Evolutionary conservation across 257 asterid genomes (phyloP), one percentile per base, ranked within the genome.

Genomic region (Rehmannia glutinosa): DNA sequence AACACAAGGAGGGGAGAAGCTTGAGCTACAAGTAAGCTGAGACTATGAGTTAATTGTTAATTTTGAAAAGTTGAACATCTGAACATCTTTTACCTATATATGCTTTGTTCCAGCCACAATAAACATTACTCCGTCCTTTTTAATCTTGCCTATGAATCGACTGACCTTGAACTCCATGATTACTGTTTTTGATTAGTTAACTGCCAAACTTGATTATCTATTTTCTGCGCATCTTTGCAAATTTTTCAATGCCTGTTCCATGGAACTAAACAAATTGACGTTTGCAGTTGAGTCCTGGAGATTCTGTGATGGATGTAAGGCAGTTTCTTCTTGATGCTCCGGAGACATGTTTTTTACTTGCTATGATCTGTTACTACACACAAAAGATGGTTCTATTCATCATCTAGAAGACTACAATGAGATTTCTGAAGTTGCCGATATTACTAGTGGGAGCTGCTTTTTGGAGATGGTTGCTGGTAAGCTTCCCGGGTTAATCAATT

Each of bases 241-340:
- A 5, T 7, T 25, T 70, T 70, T 51, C 42, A 60, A 23, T 64
- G 11, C 41, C 54, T n/a, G 35, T 46, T 61, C 57, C 53, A 42
- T 63, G 38, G 67, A 70, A 62, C 54, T 33, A 52, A 66, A 45
- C 28, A 28, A 74, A 56, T 61, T 76, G 72, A 47, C 69, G 52
- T 57, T 77, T 85, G 75, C 93, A 94, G 99, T 81, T 94, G 83
- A 91, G 96, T 71, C 99, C 99, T 42, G 96, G 95, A 69, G 99
- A 94, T 86, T 86, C 97, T 51, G 97, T 88, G 8, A 87, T 91
- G 97, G 99, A 94, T 70, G 96, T 94, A 70, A 83, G 96, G 63
- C 99, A 88, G 81, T 91, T 91, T 91, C 97, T 94, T 79, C 92
- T 88, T 63, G 97, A 94, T 82, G 97, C 97, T 69, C 86, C 97